Percentiles rank a stretch among this genome's conserved stretches.
phyloP scores from a whole-genome alignment of 768 basidiomycete genomes.

The Goffeauzyma gilvescens region DNA sequence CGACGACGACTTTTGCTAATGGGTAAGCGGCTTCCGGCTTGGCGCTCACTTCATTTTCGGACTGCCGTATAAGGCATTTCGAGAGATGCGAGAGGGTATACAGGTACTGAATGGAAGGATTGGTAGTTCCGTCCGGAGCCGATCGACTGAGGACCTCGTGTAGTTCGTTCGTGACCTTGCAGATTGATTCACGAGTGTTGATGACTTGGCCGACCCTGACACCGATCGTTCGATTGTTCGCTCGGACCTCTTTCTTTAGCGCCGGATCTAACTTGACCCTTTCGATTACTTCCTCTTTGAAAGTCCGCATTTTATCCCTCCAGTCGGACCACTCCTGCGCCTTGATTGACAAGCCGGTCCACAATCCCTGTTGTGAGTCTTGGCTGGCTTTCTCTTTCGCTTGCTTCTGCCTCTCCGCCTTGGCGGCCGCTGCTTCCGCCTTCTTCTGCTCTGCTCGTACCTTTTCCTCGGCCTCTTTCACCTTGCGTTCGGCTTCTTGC shows the following conservation, averaged over 20 bases:
- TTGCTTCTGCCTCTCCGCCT: constrained; percentile 6
- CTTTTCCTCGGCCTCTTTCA: constrained; percentile 9
- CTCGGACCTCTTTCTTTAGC: constrained; percentile 13
- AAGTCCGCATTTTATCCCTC: constrained; percentile 21
- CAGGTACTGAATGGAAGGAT: constrained; percentile 37
- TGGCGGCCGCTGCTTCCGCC: constrained; percentile 3
- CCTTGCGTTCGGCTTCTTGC: constrained; percentile 35
- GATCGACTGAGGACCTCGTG: constrained; percentile 35
- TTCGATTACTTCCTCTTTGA: constrained; percentile 34
- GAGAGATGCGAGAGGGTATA: constrained; percentile 72
- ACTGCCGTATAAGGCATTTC: constrained; percentile 73
- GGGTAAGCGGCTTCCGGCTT: constrained; percentile 70
- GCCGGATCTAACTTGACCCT: constrained; percentile 42
- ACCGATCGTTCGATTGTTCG: constrained; percentile 23
- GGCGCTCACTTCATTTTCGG: constrained; percentile 79
- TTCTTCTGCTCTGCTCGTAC: constrained; percentile 3
- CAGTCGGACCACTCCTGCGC: constrained; percentile 19
- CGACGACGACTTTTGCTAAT: constrained; percentile 55
- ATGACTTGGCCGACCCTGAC: constrained; percentile 28
- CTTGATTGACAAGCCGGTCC: constrained; percentile 10
- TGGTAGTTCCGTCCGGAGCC: constrained; percentile 11
- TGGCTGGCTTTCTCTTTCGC: constrained; percentile 8
- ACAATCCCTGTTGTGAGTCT: constrained; percentile 2
- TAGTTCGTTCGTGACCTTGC: constrained; percentile 20
- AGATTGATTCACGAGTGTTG: constrained; percentile 19